Conservation (phyloP, 257 asterid genomes). For the Anisodus acutangulus region DNA sequence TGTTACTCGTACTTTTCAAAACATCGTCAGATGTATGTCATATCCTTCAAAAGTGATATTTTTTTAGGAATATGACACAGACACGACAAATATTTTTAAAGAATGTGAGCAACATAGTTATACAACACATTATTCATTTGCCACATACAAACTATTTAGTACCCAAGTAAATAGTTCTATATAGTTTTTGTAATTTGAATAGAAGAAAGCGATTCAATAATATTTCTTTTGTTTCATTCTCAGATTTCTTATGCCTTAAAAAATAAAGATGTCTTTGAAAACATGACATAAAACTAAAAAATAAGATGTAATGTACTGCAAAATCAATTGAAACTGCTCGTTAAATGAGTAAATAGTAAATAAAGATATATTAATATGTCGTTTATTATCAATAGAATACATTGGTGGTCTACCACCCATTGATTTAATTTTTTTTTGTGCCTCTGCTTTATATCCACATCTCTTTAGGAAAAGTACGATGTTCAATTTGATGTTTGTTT, state of each 20-base stretch:
- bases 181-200: too few species aligned
- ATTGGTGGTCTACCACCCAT: not conserved
- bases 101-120: too few species aligned
- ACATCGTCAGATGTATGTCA: too few species aligned
- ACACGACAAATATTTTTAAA: too few species aligned
- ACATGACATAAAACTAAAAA: not conserved
- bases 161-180: not conserved
- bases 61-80: too few species aligned
- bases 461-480: conserved; percentile 17
- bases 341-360: not conserved
- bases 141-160: not conserved
- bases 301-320: not conserved
- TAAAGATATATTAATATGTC: not conserved
- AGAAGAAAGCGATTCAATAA: not conserved
- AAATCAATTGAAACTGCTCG: not conserved
- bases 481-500: conserved; percentile 7
- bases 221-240: too few species aligned
- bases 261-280: not conserved
- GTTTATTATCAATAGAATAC: not conserved
- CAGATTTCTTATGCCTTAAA: not conserved
- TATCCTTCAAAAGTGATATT: too few species aligned
- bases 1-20: not conserved
- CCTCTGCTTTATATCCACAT: conserved; percentile 23
- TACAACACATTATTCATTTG: not conserved
- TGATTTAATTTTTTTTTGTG: not conserved